Percentiles rank a stretch among this genome's conserved stretches.
These are phyloP conservation scores for Oryza meyeriana DNA, from an alignment of 176 grass and related monocot species.

Conservation along the genomic window DNA sequence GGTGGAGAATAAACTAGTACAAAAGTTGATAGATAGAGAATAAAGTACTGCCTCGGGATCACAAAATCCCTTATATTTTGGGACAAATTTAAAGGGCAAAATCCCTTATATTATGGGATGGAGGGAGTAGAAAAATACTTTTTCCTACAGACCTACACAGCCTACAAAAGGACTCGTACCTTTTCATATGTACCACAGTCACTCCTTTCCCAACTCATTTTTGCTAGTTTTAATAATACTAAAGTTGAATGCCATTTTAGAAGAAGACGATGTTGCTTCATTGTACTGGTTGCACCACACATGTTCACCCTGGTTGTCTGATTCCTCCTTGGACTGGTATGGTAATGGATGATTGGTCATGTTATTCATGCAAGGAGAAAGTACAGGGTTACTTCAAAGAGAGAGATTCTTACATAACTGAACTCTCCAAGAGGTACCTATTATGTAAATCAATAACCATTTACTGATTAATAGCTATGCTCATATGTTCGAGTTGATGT, in stretches of 20 bases:
- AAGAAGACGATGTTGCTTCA: slow-evolving; percentile 68
- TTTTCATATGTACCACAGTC: not conserved
- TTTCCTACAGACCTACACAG: not conserved
- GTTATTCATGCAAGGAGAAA: slow-evolving; percentile 84
- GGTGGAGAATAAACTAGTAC: too few relatives aligned
- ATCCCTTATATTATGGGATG: too few relatives aligned
- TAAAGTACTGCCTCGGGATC: too few relatives aligned
- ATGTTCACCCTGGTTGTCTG: slow-evolving; percentile 79
- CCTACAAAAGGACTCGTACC: not conserved
- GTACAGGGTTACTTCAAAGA: slow-evolving; percentile 69
- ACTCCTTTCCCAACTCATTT: not conserved
- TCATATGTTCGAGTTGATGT: slow-evolving; percentile 5
- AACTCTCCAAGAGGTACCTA: slow-evolving; percentile 71
- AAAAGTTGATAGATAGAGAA: too few relatives aligned
- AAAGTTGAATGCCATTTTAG: slow-evolving; percentile 43
- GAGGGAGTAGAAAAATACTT: not conserved
- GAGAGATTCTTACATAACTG: slow-evolving; percentile 77
- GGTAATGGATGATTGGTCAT: slow-evolving; percentile 82
- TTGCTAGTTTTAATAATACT: slow-evolving; percentile 9
- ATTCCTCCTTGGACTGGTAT: slow-evolving; percentile 81
- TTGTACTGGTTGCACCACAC: slow-evolving; percentile 72
- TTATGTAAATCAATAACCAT: not conserved
- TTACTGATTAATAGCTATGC: not conserved
- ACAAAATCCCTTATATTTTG: too few relatives aligned
- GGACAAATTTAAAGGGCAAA: too few relatives aligned